A percentile compares a stretch with the other conserved stretches of the same genome.
phyloP scores from a whole-genome alignment of 2,329 filamentous ascomycete species.

The Arthrobotrys sinensis region DNA sequence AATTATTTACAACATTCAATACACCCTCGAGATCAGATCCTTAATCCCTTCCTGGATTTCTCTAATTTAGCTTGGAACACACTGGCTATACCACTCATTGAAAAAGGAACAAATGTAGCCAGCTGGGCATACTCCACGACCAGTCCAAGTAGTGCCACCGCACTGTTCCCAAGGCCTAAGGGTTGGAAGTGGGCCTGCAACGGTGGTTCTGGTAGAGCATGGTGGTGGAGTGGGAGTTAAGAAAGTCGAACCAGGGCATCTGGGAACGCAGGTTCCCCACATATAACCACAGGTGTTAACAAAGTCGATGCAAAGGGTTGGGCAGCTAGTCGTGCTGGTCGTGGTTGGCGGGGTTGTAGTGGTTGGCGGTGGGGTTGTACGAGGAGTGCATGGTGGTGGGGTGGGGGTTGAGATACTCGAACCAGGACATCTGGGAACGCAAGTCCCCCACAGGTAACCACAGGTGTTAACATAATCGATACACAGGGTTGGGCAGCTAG shows the following conservation, averaged over 20 bases:
- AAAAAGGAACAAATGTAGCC: constrained; percentile 10
- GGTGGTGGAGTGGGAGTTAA: constrained; percentile 5
- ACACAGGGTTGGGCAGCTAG: constrained; percentile 30
- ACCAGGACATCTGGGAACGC: constrained; percentile 18
- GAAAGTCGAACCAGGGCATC: constrained; percentile 7
- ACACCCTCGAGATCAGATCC: not conserved
- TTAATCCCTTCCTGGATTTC: no score
- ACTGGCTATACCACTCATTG: constrained; percentile 41
- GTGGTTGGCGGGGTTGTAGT: constrained; percentile 11
- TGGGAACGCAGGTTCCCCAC: constrained; percentile 40
- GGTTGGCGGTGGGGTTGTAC: constrained; percentile 1
- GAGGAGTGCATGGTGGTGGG: constrained; percentile 25
- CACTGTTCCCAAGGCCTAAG: constrained; percentile 30
- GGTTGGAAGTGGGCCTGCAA: not conserved
- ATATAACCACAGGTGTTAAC: constrained; percentile 16
- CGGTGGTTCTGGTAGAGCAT: constrained; percentile 10
- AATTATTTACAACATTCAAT: no score
- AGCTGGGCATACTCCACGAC: constrained; percentile 13
- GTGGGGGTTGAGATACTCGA: constrained; percentile 21
- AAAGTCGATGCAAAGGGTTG: constrained; percentile 15
- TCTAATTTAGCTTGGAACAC: constrained; percentile 1
- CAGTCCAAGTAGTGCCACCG: constrained; percentile 29
- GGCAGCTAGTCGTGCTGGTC: constrained; percentile 1
- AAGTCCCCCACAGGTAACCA: constrained; percentile 38
- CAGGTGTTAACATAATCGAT: constrained; percentile 41